Evolutionary conservation across 768 basidiomycete genomes (phyloP), one percentile per base, ranked within the genome.

Genomic region (Mycena capillaripes): DNA sequence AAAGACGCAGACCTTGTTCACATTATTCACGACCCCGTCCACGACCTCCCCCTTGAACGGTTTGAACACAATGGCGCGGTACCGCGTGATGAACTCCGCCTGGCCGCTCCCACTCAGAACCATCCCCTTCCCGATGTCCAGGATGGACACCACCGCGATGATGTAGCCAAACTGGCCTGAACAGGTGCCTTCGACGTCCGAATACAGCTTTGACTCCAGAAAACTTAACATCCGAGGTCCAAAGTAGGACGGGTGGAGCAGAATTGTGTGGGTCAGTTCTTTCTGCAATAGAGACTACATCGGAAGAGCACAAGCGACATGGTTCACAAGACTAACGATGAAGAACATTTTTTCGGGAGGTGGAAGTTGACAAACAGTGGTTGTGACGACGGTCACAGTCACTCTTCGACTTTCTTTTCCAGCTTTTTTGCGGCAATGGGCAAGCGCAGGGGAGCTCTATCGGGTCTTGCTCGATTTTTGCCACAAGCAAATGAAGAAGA

Each of bases 1-100:
- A 38, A 17, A 34, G 64, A 3, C 27, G 63, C 91, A 77, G 76
- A 96, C 97, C 89, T 98, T 98, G 81, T 92, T 97, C 40, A 99
- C 98, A 71, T 95, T 97, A 77, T 93, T 93, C 21, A 99, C 97
- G 4, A 97, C 92, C 0, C 96, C 97, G 80, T 99, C 98, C 21
- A 99, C 95, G 5, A 98, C 97, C 80, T 99, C 97, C 12, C 97
- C 97, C 82, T 98, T 98, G 89, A 99, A 99, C n/a, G 98, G 98
- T 82, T 98, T 97, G 89, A 98, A 98, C 23, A 99, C 97, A 75
- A 99, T 96, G 8, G 98, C 98, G 30, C 94, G 92, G 83, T 99
- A 99, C 65, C 93, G 88, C 25, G 96, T 96, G 74, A 95, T 89
- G 82, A 99, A 99, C 84, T 98, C 96, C 6, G 98, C 98, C 83